Percentiles rank a stretch among this genome's conserved stretches.
phyloP scores from a whole-genome alignment of 495 filamentous ascomycete genomes.

The Bacidia gigantensis region DNA sequence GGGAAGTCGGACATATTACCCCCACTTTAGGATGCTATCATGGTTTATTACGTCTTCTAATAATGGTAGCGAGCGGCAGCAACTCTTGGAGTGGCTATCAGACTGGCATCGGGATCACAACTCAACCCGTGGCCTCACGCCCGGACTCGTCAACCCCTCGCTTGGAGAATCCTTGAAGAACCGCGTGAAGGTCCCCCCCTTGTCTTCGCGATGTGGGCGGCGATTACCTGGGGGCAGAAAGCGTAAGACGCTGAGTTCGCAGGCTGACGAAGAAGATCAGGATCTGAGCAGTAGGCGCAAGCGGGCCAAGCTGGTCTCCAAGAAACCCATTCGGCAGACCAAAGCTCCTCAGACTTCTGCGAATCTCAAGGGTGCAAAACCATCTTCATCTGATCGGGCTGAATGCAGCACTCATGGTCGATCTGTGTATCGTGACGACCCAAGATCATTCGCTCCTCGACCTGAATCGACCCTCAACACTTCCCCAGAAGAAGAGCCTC shows the following conservation, averaged over 20 bases:
- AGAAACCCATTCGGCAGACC: no score
- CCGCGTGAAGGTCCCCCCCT: neutral
- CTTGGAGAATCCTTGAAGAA: conserved; percentile 9
- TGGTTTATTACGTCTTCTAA: neutral
- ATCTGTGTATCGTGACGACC: no score
- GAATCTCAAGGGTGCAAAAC: no score
- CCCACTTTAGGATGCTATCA: neutral
- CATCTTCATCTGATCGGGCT: no score
- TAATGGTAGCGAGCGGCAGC: neutral
- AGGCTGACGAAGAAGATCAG: no score
- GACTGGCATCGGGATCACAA: conserved; percentile 7
- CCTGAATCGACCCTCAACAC: no score
- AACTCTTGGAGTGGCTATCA: neutral
- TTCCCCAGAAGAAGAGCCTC: no score
- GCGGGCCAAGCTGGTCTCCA: no score
- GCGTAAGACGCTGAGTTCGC: neutral
- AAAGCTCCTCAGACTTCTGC: no score
- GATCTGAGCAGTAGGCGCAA: no score
- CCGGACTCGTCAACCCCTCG: conserved; percentile 18
- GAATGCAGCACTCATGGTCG: no score
- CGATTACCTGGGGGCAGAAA: neutral
- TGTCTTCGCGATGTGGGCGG: neutral
- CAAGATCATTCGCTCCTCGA: no score
- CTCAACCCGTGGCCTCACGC: conserved; percentile 22
- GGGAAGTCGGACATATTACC: neutral